Percentiles rank a stretch among this genome's conserved stretches.
phyloP scores from a whole-genome alignment of 257 asterid genomes.

The Eustoma russellianum region DNA sequence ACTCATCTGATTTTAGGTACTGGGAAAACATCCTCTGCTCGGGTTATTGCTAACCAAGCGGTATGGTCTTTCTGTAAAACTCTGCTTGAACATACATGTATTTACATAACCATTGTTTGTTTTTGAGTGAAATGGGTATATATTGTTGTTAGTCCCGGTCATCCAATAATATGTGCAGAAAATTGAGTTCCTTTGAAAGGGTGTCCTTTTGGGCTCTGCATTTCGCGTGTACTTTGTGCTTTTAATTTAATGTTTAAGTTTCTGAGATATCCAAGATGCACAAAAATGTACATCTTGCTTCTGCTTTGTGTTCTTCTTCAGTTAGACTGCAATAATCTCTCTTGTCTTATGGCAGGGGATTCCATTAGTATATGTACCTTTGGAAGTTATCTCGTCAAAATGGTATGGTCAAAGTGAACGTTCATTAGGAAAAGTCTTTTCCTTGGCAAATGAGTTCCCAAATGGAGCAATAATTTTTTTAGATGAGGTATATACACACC shows the following conservation, averaged over 20 bases:
- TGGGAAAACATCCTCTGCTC: conserved; percentile 98
- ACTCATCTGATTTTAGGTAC: conserved; percentile 63
- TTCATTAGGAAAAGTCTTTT: conserved; percentile 77
- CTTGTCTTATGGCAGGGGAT: conserved; percentile 48
- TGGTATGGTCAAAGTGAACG: conserved; percentile 97
- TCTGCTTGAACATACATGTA: no score
- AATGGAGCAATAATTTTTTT: conserved; percentile 82
- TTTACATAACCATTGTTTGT: no score
- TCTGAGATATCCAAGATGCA: background rate
- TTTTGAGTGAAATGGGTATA: no score
- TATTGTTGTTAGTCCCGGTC: no score
- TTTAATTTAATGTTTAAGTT: no score
- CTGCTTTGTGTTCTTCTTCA: background rate
- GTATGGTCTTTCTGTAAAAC: conserved; percentile 26
- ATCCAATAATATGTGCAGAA: no score
- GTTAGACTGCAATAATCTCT: conserved; percentile 5
- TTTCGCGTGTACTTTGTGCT: no score
- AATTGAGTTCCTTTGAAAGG: no score
- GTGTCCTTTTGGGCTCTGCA: background rate
- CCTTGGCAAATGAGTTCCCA: conserved; percentile 77
- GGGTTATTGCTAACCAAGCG: conserved; percentile 92
- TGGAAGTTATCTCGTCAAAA: conserved; percentile 90
- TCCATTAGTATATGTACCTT: conserved; percentile 79
- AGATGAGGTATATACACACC: conserved; percentile 56
- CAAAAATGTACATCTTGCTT: background rate